A percentile compares a stretch with the other conserved stretches of the same genome.
Conservation (phyloP, 306 rosid species). For the Alnus rubra region DNA sequence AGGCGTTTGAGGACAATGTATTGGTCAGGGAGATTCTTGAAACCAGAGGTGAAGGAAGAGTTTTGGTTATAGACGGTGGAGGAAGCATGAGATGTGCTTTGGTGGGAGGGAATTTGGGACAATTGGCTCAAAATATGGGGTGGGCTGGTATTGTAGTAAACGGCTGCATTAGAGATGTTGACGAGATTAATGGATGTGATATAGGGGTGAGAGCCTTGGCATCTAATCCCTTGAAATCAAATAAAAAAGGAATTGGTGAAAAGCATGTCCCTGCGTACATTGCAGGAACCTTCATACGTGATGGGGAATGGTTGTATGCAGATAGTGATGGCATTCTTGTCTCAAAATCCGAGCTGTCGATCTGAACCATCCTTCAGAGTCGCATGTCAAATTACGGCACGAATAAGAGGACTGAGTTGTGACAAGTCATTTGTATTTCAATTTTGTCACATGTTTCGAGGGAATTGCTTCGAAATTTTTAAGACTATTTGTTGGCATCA, state of each 20-base stretch:
- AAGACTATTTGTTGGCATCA: too few species aligned
- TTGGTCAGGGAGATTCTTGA: constrained; percentile 44
- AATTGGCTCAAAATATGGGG: constrained; percentile 50
- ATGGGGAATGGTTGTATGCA: constrained; percentile 60
- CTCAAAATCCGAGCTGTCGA: constrained; percentile 32
- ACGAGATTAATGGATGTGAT: constrained; percentile 48
- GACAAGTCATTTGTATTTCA: neutral
- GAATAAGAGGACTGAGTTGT: neutral
- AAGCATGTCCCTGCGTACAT: constrained; percentile 36
- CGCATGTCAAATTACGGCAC: neutral
- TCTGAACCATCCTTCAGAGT: constrained; percentile 12
- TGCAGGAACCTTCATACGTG: constrained; percentile 45
- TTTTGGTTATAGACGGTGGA: constrained; percentile 48
- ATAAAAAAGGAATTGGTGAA: constrained; percentile 42
- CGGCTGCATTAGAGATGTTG: constrained; percentile 60
- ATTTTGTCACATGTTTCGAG: neutral
- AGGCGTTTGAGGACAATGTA: constrained; percentile 53
- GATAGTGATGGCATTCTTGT: constrained; percentile 41
- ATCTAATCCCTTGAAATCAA: constrained; percentile 48
- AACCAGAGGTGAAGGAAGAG: constrained; percentile 50
- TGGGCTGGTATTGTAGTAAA: constrained; percentile 53
- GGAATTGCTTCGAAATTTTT: neutral
- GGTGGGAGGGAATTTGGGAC: constrained; percentile 53
- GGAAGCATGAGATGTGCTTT: constrained; percentile 58
- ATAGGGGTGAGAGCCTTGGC: constrained; percentile 56